These are phyloP conservation scores for Aspergillus sp. DNA, from an alignment of 2,329 filamentous ascomycete species.

Conservation along the genomic window DNA sequence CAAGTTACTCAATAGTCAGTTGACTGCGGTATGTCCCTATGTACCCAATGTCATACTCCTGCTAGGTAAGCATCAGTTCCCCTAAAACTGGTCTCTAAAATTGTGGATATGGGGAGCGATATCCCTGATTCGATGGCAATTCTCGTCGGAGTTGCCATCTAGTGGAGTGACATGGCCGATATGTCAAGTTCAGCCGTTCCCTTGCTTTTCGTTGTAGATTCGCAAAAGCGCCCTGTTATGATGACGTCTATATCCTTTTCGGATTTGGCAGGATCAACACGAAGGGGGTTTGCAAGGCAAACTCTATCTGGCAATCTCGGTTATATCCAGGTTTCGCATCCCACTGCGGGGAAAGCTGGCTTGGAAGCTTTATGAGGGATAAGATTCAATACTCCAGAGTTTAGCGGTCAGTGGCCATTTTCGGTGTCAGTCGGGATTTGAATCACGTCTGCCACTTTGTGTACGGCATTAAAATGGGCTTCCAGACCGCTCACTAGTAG, in stretches of 20 bases:
- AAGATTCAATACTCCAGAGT: background rate
- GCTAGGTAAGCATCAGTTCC: background rate
- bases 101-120: background rate
- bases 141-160: background rate
- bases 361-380: background rate
- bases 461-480: background rate
- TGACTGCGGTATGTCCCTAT: background rate
- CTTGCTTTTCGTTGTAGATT: background rate
- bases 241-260: background rate
- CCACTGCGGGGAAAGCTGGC: background rate
- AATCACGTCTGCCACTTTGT: background rate
- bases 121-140: background rate
- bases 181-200: background rate
- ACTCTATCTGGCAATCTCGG: background rate
- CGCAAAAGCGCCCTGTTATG: background rate
- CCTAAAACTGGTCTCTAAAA: background rate
- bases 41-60: slow-evolving; percentile 3
- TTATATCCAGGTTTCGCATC: background rate
- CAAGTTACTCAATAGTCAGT: background rate
- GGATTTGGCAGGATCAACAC: background rate
- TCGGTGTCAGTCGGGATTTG: slow-evolving; percentile 8
- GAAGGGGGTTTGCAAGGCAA: background rate
- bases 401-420: background rate
- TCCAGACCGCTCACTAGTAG: background rate
- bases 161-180: background rate